Evolutionary conservation across 805 yeast species (phyloP).

Genomic region (Candida xiaguanensis): DNA sequence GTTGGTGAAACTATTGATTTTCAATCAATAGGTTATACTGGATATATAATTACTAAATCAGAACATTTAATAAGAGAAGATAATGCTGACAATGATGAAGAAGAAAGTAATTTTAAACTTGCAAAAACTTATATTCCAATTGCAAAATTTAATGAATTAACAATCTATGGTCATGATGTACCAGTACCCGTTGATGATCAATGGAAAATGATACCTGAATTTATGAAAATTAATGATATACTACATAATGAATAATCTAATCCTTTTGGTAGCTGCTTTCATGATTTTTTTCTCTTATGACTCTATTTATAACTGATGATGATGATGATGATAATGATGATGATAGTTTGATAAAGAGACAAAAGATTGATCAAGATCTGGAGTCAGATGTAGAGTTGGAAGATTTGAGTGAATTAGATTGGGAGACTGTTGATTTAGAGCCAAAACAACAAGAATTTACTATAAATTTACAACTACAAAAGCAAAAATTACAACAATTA

Average conservation of each 20-base stretch:
- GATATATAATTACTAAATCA: slow-evolving; percentile 24
- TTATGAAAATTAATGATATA: slow-evolving; percentile 23
- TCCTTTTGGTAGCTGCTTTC: not conserved
- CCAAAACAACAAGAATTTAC: not conserved
- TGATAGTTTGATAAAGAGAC: slow-evolving; percentile 1
- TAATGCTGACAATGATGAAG: slow-evolving; percentile 8
- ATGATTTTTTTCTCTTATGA: not conserved
- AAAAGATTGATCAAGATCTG: not conserved
- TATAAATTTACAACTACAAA: not conserved
- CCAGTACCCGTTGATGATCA: slow-evolving; percentile 17
- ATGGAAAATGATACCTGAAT: slow-evolving; percentile 26
- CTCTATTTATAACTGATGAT: slow-evolving; percentile 2
- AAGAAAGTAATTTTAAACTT: slow-evolving; percentile 15
- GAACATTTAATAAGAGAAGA: slow-evolving; percentile 17
- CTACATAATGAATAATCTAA: slow-evolving; percentile 16
- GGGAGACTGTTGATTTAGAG: slow-evolving; percentile 16
- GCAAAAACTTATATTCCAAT: slow-evolving; percentile 19
- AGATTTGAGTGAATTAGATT: slow-evolving; percentile 12
- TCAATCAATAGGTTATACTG: slow-evolving; percentile 13
- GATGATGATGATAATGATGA: slow-evolving; percentile 6
- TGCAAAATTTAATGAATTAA: slow-evolving; percentile 22
- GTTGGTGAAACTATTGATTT: slow-evolving; percentile 21
- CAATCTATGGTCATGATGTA: slow-evolving; percentile 31
- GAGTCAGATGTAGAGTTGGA: slow-evolving; percentile 3
- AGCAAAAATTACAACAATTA: slow-evolving; percentile 5